These are phyloP conservation scores for Starmerella gropengiesseri DNA, from an alignment of 805 yeast species.

Conservation along the genomic window DNA sequence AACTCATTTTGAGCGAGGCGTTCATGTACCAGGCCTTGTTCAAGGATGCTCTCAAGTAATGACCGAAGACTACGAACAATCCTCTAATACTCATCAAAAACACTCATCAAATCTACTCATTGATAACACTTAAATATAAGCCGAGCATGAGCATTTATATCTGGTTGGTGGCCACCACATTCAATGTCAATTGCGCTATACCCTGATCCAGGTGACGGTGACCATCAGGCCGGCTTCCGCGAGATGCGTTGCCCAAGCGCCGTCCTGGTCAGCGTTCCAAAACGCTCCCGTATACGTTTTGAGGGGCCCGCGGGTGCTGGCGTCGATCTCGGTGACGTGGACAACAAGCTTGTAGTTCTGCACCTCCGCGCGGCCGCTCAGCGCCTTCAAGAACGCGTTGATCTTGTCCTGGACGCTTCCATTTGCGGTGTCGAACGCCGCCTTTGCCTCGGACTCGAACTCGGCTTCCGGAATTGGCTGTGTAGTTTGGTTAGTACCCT, in stretches of 20 bases:
- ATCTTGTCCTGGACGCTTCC: slow-evolving; percentile 11
- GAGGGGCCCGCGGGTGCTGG: slow-evolving; percentile 17
- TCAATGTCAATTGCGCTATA: too few relatives aligned
- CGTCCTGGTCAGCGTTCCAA: slow-evolving; percentile 26
- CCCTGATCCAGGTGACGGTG: slow-evolving; percentile 20
- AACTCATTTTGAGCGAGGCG: slow-evolving; percentile 86
- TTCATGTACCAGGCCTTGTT: slow-evolving; percentile 92
- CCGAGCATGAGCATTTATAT: too few relatives aligned
- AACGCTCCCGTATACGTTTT: slow-evolving; percentile 21
- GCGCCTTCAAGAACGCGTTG: slow-evolving; percentile 5
- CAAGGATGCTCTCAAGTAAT: slow-evolving; percentile 65
- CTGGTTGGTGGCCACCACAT: neutral
- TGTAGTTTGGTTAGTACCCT: neutral
- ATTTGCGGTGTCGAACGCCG: slow-evolving; percentile 6
- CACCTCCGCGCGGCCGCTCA: slow-evolving; percentile 17
- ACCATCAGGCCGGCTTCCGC: slow-evolving; percentile 12
- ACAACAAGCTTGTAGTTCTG: slow-evolving; percentile 22
- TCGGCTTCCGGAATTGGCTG: slow-evolving; percentile 18
- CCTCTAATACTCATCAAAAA: too few relatives aligned
- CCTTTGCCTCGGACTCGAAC: slow-evolving; percentile 11
- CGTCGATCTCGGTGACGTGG: slow-evolving; percentile 14
- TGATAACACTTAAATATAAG: neutral
- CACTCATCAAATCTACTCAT: too few relatives aligned
- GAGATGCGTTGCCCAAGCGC: slow-evolving; percentile 19
- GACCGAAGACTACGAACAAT: neutral